Base-by-base conservation (phyloP, 2,329 filamentous ascomycete genomes). In the Zymoseptoria pseudotritici region DNA sequence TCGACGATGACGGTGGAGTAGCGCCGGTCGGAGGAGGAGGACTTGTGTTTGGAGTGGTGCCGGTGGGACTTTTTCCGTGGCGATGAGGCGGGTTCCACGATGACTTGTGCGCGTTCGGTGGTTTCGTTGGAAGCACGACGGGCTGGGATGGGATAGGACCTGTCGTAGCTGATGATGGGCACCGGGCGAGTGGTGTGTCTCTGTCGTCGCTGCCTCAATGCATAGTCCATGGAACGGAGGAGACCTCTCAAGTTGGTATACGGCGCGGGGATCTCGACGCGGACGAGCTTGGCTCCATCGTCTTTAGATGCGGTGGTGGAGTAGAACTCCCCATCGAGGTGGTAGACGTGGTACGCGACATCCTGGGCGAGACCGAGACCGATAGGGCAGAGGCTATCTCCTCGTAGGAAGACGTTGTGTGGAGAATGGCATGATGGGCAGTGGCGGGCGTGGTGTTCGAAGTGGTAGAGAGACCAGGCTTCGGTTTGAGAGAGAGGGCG, bases 381-480 rank as follows among this genome's bases (percentile, higher is more conserved):
- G 21, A 66, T 65, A 19, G 75, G 72, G 65, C 78, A 80, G 19
- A 80, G 75, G 60, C 73, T 72, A 20, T 71, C 67, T 63, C 72
- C 73, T 59, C 67, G 62, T 49, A 69, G 72, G 72, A 76, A 72
- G 59, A 76, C 75, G 36, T 76, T 70, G 62, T 77, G 76, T 2
- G 78, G 77, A 64, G 78, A 70, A 65, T 71, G 69, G 74, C 79
- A 81, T 60, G 73, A 70, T 52, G 64, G 67, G 69, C 79, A 81
- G 61, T 72, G 73, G 55, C 73, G 72, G 42, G 77, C 77, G 69
- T 81, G 79, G 60, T 69, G 72, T 66, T 80, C 78, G 60, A 79
- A 80, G 72, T 78, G 69, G 70, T 79, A 78, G 58, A 77, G 67
- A 1, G 75, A 74, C 77, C 77, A 79, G 62, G 73, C 74, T 69